phyloP scores from a whole-genome alignment of 176 grass and related monocot species.

The Lolium perenne region DNA sequence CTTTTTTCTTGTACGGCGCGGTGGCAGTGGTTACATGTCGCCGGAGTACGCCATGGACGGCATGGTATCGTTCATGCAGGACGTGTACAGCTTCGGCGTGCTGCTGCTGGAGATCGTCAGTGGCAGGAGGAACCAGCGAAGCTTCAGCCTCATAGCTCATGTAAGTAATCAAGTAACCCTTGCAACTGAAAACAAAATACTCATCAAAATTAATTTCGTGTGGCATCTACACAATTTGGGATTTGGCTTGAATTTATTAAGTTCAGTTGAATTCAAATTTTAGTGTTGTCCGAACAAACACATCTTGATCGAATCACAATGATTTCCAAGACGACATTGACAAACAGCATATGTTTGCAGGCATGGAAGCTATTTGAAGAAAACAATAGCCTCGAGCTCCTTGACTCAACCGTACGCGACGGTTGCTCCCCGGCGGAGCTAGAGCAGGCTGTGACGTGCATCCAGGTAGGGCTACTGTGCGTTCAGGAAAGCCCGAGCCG shows the following conservation, averaged over 20 bases:
- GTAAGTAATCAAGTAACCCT: constrained; percentile 5
- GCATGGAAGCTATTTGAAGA: constrained; percentile 46
- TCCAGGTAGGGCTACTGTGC: constrained; percentile 48
- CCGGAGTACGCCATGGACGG: constrained; percentile 58
- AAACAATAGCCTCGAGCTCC: constrained; percentile 19
- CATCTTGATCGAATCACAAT: neutral
- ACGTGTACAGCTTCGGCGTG: constrained; percentile 87
- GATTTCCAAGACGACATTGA: neutral
- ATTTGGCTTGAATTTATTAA: neutral
- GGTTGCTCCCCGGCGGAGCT: constrained; percentile 22
- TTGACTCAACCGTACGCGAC: constrained; percentile 22
- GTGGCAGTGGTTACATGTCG: constrained; percentile 56
- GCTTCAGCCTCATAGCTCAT: constrained; percentile 44
- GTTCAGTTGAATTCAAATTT: neutral
- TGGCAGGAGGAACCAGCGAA: constrained; percentile 31
- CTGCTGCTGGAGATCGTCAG: constrained; percentile 70
- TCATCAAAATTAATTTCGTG: neutral
- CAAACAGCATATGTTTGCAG: constrained; percentile 7
- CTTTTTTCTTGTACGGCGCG: neutral
- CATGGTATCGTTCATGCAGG: constrained; percentile 54
- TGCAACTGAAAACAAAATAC: neutral
- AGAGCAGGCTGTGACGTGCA: constrained; percentile 26
- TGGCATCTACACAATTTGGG: neutral
- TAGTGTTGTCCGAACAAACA: neutral
- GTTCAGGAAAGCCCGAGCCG: constrained; percentile 49